Evolutionary conservation across 2,329 filamentous ascomycete genomes (phyloP).

Genomic region (Exserohilum rostratum): DNA sequence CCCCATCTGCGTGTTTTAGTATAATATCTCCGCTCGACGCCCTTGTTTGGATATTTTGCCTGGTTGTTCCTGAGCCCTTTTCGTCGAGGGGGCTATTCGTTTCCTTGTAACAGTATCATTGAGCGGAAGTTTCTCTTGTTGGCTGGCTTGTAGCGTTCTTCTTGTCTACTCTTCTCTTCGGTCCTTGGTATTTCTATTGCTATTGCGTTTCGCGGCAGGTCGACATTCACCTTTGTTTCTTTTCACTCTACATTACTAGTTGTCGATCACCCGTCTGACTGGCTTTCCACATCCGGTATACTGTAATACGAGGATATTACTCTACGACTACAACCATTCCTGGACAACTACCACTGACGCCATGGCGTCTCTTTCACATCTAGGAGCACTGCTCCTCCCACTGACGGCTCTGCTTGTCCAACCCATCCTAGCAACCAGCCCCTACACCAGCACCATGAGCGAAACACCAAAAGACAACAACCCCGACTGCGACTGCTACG

Average conservation of each 20-base stretch:
- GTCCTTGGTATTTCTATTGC: constrained; percentile 1
- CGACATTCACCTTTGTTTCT: constrained; percentile 15
- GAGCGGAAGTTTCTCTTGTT: neutral
- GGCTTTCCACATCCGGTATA: neutral
- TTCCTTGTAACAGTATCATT: constrained; percentile 6
- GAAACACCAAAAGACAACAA: constrained; percentile 43
- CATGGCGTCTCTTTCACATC: constrained; percentile 26
- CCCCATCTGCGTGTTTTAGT: constrained; percentile 12
- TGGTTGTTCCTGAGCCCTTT: no score
- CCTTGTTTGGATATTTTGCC: no score
- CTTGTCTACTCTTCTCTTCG: no score
- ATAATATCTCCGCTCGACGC: constrained; percentile 28
- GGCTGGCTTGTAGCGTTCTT: no score
- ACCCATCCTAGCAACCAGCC: constrained; percentile 26
- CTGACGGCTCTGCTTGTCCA: constrained; percentile 31
- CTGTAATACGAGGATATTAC: constrained; percentile 2
- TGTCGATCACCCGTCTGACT: constrained; percentile 7
- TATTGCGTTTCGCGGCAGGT: constrained; percentile 8
- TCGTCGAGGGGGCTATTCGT: no score
- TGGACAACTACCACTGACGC: no score
- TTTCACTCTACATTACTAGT: constrained; percentile 3
- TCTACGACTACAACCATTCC: neutral
- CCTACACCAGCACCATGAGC: constrained; percentile 38
- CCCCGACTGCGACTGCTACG: constrained; percentile 55
- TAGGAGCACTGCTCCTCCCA: constrained; percentile 33